Percentiles rank a stretch among this genome's conserved stretches.
These are phyloP conservation scores for Phytophthora fragariae DNA, from an alignment of 352 stramenopile species.

Conservation along the genomic window DNA sequence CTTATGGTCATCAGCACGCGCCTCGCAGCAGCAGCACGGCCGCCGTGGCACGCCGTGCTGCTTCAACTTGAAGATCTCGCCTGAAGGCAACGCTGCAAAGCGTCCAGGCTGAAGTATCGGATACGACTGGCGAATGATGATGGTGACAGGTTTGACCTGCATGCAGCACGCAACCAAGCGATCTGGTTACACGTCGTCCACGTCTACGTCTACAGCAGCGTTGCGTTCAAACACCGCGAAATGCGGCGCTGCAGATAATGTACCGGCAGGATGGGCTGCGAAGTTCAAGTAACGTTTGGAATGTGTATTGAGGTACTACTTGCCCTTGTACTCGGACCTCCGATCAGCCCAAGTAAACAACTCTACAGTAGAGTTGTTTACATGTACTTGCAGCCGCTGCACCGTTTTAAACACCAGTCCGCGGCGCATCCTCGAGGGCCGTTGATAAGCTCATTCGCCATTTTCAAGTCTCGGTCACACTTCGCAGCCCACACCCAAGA, in stretches of 20 bases:
- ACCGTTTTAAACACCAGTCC: not conserved
- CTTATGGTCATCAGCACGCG: not conserved
- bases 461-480: not conserved
- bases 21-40: not conserved
- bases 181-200: not conserved
- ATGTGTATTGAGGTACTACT: not conserved
- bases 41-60: no score
- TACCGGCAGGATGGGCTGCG: not conserved
- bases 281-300: constrained; percentile 2
- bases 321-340: not conserved
- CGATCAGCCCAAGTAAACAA: constrained; percentile 2
- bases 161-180: not conserved
- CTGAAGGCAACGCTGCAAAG: no score
- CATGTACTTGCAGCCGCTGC: no score
- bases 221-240: not conserved
- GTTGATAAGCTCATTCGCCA: not conserved
- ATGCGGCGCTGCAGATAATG: not conserved
- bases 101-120: no score
- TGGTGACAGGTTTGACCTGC: no score
- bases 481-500: not conserved
- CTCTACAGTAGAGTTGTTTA: not conserved
- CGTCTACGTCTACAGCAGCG: constrained; percentile 1
- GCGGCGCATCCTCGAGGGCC: not conserved
- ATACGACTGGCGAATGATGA: no score
- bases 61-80: no score